Evolutionary conservation across 345 rosid species (phyloP), one percentile per base, ranked within the genome.

Genomic region (Dovyalis caffra): DNA sequence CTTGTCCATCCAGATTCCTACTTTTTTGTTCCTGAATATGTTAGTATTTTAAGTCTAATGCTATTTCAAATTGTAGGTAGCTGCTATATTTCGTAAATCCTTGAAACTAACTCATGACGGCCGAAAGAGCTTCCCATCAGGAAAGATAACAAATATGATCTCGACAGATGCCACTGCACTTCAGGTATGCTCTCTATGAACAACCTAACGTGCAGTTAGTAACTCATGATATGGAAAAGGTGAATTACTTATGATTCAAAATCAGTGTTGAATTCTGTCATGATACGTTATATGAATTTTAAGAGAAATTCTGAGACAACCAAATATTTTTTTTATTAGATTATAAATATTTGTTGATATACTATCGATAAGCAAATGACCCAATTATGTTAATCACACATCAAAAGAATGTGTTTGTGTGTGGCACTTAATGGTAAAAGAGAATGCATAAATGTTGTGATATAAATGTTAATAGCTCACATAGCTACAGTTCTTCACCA

Each of bases 121-220:
- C 38, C 77, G 74, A 34, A 80, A 72, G 77, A 72, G 72, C 37
- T 80, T 76, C 10, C 77, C 77, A 10, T 66, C 80, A 40, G 83
- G 83, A 32, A 80, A 80, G 45, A 72, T 80, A 47, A 80, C 80
- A 58, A 80, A 80, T 69, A 80, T 80, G 83, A 80, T 80, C 49
- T 76, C 83, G 31, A 76, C 83, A 68, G 83, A 80, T 72, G 80
- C 77, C 70, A 72, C 76, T 76, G 68, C 79, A 62, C 79, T 80
- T 63, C 83, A 80, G 80, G 83, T 80, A 60, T 68, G 74, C 38
- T 43, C 15, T 66, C 35, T 60, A 3, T 47, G 15, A 47, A 58
- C 12, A 63, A 29, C 45, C 15, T 8, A 2, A 29, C 14, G 8
- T 26, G 28, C 56, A 16, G 31, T 16, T 23, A 79, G 31, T 18